Evolutionary conservation across 1,284 basidiomycete genomes (phyloP), one percentile per base, ranked within the genome.

Genomic region (Pseudozyma sp.): DNA sequence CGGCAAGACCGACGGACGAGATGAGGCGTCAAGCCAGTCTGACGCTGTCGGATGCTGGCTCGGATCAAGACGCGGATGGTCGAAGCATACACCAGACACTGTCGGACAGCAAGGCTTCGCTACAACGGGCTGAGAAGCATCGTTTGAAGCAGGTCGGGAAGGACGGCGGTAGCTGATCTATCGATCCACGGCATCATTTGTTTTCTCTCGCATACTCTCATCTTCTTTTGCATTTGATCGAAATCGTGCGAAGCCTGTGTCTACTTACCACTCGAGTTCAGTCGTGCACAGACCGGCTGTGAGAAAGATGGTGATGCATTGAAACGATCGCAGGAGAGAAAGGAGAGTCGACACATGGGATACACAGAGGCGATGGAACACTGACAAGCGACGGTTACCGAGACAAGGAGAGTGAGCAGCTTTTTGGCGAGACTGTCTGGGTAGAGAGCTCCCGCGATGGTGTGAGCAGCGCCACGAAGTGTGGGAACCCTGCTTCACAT

Each of bases 11-110:
- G 3, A 52, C 50, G 4, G 62, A 70, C 8, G 57, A 65, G 43
- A 70, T 70, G 68, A 61, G 61, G 9, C 61, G 68, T 31, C 61
- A 70, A 40, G 69, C 69, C 9, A 63, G 64, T 37, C 10, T 62
- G 16, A 56, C 59, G 3, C 60, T 72, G 14, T 72, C 69, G 5
- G 69, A 66, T n/a, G 35, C 43, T 16, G 64, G 50, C 8, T 58
- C 60, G n/a, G 64, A 72, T 31, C 31, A 53, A 35, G 60, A 63
- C 10, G 4, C n/a, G 14, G 51, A 35, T 8, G 7, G 55, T 13
- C 42, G 40, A 10, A 52, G 46, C 16, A 50, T 61, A 8, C 54
- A 58, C 7, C 61, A 60, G 33, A 34, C 50, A 3, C 17, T 70
- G 30, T 46, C 51, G 2, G 24, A 46, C 17, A 56, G 57, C 54